phyloP scores from a whole-genome alignment of 495 filamentous ascomycete species.

The Neurospora cerealis region DNA sequence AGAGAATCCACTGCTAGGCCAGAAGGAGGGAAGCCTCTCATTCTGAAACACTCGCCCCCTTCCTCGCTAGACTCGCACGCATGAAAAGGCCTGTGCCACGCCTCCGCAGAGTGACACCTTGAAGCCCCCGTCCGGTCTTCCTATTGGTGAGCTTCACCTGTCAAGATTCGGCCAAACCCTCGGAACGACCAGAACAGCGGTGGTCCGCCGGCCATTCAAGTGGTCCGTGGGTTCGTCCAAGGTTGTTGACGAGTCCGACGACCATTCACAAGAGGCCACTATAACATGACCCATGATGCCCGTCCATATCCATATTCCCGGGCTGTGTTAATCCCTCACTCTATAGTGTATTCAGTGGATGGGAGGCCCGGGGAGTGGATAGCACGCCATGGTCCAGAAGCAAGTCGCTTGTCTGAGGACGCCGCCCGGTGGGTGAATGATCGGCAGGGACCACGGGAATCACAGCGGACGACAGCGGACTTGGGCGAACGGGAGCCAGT shows the following conservation, averaged over 20 bases:
- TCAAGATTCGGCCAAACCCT: background rate
- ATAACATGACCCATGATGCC: background rate
- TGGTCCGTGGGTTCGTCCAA: background rate
- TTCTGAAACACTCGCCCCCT: background rate
- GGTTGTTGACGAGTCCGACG: background rate
- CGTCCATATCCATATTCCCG: background rate
- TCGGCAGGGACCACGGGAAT: background rate
- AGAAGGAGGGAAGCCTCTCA: background rate
- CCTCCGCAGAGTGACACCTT: background rate
- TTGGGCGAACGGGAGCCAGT: background rate
- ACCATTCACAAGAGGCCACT: background rate
- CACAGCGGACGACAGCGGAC: background rate
- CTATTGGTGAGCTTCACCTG: background rate
- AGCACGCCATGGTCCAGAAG: background rate
- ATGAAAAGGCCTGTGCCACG: background rate
- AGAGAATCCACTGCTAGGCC: background rate
- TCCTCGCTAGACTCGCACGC: background rate
- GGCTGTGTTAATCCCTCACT: background rate
- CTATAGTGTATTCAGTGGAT: background rate
- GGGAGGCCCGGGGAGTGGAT: background rate
- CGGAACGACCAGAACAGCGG: background rate
- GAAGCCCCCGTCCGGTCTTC: background rate
- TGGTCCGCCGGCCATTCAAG: background rate
- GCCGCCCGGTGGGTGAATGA: background rate
- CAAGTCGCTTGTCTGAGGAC: background rate